These are phyloP conservation scores for Coccinonectria pachysandricola DNA, from an alignment of 2,329 filamentous ascomycete genomes.

Conservation along the genomic window DNA sequence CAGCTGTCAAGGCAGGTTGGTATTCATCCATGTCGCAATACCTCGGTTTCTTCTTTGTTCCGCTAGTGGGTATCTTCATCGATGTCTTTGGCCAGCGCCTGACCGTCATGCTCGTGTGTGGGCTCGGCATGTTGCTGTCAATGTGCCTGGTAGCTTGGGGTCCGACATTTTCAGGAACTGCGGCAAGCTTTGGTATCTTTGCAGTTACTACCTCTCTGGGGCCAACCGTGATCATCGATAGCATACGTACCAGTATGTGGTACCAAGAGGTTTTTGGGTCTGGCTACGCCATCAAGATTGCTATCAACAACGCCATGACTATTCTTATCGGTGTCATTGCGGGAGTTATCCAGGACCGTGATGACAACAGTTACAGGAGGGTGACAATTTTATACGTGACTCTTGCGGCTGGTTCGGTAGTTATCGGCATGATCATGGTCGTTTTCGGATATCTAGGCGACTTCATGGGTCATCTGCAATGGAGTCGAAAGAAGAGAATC, in stretches of 20 bases:
- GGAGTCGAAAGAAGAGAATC: conserved; percentile 36
- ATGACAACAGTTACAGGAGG: conserved; percentile 36
- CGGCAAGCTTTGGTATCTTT: conserved; percentile 42
- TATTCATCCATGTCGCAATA: conserved; percentile 42
- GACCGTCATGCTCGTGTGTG: conserved; percentile 30
- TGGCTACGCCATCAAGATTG: conserved; percentile 13
- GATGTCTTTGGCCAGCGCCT: conserved; percentile 41
- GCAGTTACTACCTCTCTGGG: conserved; percentile 38
- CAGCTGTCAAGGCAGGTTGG: conserved; percentile 41
- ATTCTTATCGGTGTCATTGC: conserved; percentile 39
- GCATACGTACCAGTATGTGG: conserved; percentile 41
- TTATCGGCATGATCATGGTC: not conserved
- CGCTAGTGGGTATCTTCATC: conserved; percentile 38
- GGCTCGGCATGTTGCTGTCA: conserved; percentile 31
- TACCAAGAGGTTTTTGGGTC: conserved; percentile 41
- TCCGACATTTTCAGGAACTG: conserved; percentile 33
- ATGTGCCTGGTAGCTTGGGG: conserved; percentile 43
- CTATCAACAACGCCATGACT: not conserved
- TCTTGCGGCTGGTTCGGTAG: conserved; percentile 25
- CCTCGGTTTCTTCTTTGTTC: conserved; percentile 40
- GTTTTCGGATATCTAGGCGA: conserved; percentile 19
- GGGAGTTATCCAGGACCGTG: conserved; percentile 40
- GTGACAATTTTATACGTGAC: conserved; percentile 39
- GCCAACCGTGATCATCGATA: conserved; percentile 41
- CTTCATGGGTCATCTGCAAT: conserved; percentile 33